Evolutionary conservation across 2,329 filamentous ascomycete species (phyloP).

Genomic region (Fusarium virguliforme): DNA sequence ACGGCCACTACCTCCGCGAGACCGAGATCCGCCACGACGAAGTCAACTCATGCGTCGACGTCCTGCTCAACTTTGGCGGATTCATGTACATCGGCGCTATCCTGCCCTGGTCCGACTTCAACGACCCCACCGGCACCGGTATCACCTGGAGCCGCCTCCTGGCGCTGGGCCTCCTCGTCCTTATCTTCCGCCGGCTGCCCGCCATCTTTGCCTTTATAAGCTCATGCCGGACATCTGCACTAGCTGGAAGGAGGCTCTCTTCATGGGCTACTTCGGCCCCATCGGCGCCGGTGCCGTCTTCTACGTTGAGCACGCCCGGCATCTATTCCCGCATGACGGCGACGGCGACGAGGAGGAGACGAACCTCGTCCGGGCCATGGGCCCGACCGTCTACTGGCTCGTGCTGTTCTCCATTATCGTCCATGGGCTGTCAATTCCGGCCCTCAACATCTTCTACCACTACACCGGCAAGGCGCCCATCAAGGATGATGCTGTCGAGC

Average conservation of each 20-base stretch:
- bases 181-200: neutral
- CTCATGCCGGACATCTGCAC: neutral
- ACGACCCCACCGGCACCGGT: slow-evolving; percentile 68
- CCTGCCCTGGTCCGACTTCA: slow-evolving; percentile 70
- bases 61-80: slow-evolving; percentile 72
- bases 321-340: slow-evolving; percentile 58
- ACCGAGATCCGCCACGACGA: neutral
- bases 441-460: neutral
- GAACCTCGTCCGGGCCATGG: slow-evolving; percentile 56
- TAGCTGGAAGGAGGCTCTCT: slow-evolving; percentile 70
- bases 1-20: neutral
- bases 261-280: slow-evolving; percentile 80
- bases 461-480: neutral
- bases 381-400: slow-evolving; percentile 61
- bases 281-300: slow-evolving; percentile 85
- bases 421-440: slow-evolving; percentile 22
- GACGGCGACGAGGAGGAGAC: slow-evolving; percentile 56
- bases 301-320: slow-evolving; percentile 71
- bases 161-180: neutral
- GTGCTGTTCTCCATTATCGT: slow-evolving; percentile 52
- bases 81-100: slow-evolving; percentile 73
- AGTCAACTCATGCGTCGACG: slow-evolving; percentile 68
- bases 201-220: neutral
- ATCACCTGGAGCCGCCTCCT: slow-evolving; percentile 63
- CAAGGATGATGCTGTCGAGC: neutral